Base-by-base conservation (phyloP, 768 basidiomycete genomes). In the Pholiota molesta region DNA sequence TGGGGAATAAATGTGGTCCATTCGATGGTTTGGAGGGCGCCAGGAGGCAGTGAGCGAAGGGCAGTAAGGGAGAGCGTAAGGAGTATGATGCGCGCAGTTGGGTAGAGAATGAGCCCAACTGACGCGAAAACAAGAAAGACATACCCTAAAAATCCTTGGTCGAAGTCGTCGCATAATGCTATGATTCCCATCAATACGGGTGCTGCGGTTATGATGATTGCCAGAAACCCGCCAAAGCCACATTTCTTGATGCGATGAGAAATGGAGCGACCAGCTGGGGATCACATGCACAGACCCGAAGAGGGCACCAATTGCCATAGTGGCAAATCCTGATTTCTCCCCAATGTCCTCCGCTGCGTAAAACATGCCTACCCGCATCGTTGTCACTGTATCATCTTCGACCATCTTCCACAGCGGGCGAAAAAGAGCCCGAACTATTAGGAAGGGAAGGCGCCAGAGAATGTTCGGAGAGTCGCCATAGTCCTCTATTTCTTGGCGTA, bases 1-100 rank as follows among this genome's bases (percentile, higher is more conserved):
- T 55, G 53, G 3, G 53, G 53, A 17, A 55, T 37, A 23, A 55
- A 37, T 55, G 53, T 21, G 5, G 39, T 23, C 53, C 53, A 55
- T 8, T 55, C 53, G 5, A 55, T 35, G 31, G 53, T 55, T n/a
- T 23, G 21, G 0, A 55, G 35, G 19, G 53, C 53, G 9, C 0
- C 39, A 26, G 33, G 5, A 9, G 39, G 3, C 10, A 55, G 23
- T 19, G 53, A 35, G n/a, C 35, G 33, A 39, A 40, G 53, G 17
- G 39, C 21, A 55, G 35, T 39, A 23, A 55, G 31, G 13, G 53
- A 19, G 10, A 55, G 19, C 2, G 17, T 19, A 55, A 55, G 23
- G 16, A 55, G 35, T 37, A 16, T 19, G 17, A 55, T 39, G 17
- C 53, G 53, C 11, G 53, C 33, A 21, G 17, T 6, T 2, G 19